Base-by-base conservation (phyloP, 2,329 filamentous ascomycete species). In the Septoria petroselini region DNA sequence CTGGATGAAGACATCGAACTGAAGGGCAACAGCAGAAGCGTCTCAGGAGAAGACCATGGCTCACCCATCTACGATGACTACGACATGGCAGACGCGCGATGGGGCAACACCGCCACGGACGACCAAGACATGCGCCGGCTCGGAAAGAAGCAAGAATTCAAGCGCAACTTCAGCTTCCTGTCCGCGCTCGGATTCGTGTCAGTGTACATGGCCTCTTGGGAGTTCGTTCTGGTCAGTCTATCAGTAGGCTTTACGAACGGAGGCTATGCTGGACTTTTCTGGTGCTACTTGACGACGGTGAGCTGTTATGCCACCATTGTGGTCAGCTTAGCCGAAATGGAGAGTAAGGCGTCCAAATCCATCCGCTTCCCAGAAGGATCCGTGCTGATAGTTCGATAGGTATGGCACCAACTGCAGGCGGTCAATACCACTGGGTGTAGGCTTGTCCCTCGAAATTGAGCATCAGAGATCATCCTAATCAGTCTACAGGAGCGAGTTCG, bases 241-340 rank as follows among this genome's bases (percentile, higher is more conserved):
- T 58, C 58, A 23, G 59, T 62, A 5, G 62, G 63, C n/a, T 61
- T 67, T 19, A 47, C 56, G 11, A 65, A 66, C 48, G 63, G 65
- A 17, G 63, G 65, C 8, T 65, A 62, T 44, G 64, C 56, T 5
- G 64, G 65, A 3, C 55, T 67, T 3, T 63, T 67, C 57, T 66
- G 62, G 63, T 63, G 61, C 45, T 67, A 63, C 48, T 57, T 66
- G 25, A 59, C 60, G 29, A 66, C 63, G 5, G 55, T 61, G 4
- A 41, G 44, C 12, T 63, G 60, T 43, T 65, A 62, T 44, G 52
- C 55, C 19, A 62, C 58, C 7, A 61, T 67, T 30, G 62, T 63
- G 3, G 58, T 58, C 12, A 59, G 55, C 34, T 45, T 68, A 9
- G 64, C 65, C 1, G 66, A 68, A 52, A 65, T 67, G 59, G 62